Conservation (phyloP, 83 land plant species). For the Picea engelmannii region DNA sequence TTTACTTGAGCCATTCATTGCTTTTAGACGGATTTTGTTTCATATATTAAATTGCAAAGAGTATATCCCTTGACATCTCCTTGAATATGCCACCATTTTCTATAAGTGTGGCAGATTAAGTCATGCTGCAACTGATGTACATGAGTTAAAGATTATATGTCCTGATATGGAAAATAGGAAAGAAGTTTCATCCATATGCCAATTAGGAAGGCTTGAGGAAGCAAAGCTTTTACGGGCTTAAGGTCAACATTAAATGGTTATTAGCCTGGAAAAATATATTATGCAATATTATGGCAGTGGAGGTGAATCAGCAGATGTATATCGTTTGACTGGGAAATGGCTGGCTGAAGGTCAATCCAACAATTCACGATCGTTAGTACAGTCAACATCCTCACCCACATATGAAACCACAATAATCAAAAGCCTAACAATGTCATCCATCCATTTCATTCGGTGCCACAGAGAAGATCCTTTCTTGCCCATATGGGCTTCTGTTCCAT, state of each 20-base stretch:
- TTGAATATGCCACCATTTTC: conserved; percentile 75
- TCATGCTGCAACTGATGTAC: conserved; percentile 75
- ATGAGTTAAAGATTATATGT: conserved; percentile 73
- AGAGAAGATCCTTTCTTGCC: too few species aligned
- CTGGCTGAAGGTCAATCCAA: conserved; percentile 81
- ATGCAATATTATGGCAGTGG: conserved; percentile 11
- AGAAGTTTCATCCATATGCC: conserved; percentile 14
- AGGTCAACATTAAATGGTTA: conserved; percentile 63
- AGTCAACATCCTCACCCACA: too few species aligned
- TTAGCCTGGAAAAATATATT: conserved; percentile 76
- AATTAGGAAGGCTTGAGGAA: conserved; percentile 89
- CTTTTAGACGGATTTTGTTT: conserved; percentile 73
- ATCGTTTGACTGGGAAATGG: conserved; percentile 92
- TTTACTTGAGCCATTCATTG: conserved; percentile 79
- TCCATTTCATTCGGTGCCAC: too few species aligned
- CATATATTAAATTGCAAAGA: conserved; percentile 57
- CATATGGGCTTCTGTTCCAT: too few species aligned
- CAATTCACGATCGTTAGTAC: too few species aligned
- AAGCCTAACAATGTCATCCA: too few species aligned
- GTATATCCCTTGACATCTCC: conserved; percentile 55
- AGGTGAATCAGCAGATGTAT: conserved; percentile 62
- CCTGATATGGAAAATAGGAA: conserved; percentile 23
- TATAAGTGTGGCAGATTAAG: conserved; percentile 91
- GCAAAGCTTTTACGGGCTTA: conserved; percentile 57
- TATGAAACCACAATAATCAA: too few species aligned